A percentile compares a stretch with the other conserved stretches of the same genome.
Evolutionary conservation across 2,329 filamentous ascomycete genomes (phyloP).

Genomic region (Curvularia hawaiiensis): DNA sequence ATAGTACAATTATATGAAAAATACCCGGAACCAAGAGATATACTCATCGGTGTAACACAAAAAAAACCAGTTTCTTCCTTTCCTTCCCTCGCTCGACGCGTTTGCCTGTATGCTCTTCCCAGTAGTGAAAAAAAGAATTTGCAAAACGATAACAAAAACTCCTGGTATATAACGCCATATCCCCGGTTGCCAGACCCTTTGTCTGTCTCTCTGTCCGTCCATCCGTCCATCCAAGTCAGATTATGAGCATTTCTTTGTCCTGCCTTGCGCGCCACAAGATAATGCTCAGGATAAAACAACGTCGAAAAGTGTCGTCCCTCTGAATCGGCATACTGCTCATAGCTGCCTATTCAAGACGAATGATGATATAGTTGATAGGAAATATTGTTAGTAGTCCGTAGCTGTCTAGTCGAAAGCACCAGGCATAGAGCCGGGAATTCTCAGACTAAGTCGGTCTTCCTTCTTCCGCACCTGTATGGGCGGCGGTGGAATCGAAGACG

Average conservation of each 20-base stretch:
- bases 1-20: slow-evolving; percentile 2
- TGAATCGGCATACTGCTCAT: neutral
- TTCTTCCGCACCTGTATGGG: slow-evolving; percentile 31
- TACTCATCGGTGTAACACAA: neutral
- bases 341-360: neutral
- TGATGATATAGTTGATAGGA: slow-evolving; percentile 1
- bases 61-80: neutral
- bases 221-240: neutral
- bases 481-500: slow-evolving; percentile 32
- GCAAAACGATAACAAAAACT: neutral
- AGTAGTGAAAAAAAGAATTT: neutral
- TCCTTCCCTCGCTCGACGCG: neutral
- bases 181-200: neutral
- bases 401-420: slow-evolving; percentile 16
- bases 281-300: neutral
- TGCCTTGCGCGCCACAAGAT: neutral
- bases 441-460: slow-evolving; percentile 43
- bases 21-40: neutral
- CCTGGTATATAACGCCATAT: slow-evolving; percentile 6
- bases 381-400: neutral
- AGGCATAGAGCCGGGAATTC: slow-evolving; percentile 39
- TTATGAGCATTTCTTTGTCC: neutral
- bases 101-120: neutral
- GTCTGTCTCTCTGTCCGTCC: too few relatives aligned
- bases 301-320: neutral